These are phyloP conservation scores for Cubamyces lactineus DNA, from an alignment of 768 basidiomycete genomes.

Conservation along the genomic window DNA sequence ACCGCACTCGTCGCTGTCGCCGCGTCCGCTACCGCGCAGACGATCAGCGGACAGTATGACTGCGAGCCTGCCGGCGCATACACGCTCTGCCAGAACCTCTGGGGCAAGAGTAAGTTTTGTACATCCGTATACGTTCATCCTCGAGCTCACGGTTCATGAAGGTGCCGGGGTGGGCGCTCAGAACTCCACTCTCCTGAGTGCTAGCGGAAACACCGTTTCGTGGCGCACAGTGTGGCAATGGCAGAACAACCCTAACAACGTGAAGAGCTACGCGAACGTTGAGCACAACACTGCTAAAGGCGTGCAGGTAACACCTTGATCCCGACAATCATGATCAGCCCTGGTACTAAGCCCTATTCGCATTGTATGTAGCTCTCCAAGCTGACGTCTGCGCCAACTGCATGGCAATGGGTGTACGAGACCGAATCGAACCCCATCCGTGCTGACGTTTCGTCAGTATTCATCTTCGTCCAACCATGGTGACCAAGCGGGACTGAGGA, in stretches of 20 bases:
- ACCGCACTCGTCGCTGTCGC: constrained; percentile 17
- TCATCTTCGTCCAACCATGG: no score
- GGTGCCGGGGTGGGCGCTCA: constrained; percentile 52
- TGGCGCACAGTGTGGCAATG: constrained; percentile 60
- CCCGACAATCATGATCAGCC: not conserved
- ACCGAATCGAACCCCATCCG: constrained; percentile 48
- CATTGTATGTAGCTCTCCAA: constrained; percentile 39
- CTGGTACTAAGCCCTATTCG: no score
- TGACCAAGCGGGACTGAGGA: not conserved
- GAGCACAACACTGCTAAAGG: constrained; percentile 50
- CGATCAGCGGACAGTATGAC: constrained; percentile 47
- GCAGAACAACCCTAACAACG: constrained; percentile 52
- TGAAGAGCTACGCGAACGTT: constrained; percentile 63
- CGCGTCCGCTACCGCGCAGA: constrained; percentile 37
- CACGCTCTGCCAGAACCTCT: constrained; percentile 60
- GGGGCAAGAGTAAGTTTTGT: constrained; percentile 45
- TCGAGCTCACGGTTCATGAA: constrained; percentile 22
- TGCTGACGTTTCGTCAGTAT: constrained; percentile 54
- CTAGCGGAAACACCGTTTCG: constrained; percentile 45
- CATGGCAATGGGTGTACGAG: constrained; percentile 55
- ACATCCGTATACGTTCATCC: not conserved
- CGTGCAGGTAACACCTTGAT: constrained; percentile 42
- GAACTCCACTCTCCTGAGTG: constrained; percentile 47
- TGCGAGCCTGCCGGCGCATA: constrained; percentile 51
- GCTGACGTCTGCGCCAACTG: constrained; percentile 49